phyloP scores from a whole-genome alignment of 495 filamentous ascomycete species.

The Thermothielavioides terrestris region DNA sequence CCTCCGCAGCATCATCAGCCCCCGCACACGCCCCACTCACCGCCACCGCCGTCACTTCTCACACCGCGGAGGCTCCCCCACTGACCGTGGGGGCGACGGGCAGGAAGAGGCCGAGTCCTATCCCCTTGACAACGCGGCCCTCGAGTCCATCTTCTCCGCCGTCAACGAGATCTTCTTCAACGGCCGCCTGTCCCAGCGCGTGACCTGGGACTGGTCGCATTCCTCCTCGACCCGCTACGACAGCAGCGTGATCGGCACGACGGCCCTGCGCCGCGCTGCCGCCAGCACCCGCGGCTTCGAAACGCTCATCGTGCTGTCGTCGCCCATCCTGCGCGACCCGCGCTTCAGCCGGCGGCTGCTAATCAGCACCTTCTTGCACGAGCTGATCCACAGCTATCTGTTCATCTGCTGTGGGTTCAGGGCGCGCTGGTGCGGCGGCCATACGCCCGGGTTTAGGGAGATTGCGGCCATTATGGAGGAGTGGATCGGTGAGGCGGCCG shows the following conservation, averaged over 20 bases:
- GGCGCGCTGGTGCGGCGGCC: conserved; percentile 40
- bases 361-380: conserved; percentile 50
- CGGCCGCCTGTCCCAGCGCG: conserved; percentile 39
- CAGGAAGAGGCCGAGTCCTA: conserved; percentile 18
- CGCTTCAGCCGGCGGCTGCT: conserved; percentile 44
- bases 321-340: conserved; percentile 37
- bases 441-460: conserved; percentile 42
- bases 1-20: conserved; percentile 40
- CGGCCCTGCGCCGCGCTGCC: conserved; percentile 37
- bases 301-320: conserved; percentile 47
- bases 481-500: conserved; percentile 41
- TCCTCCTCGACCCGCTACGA: conserved; percentile 26
- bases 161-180: conserved; percentile 48
- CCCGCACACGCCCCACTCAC: conserved; percentile 22
- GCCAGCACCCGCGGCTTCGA: conserved; percentile 37
- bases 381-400: conserved; percentile 50
- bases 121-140: conserved; percentile 41
- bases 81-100: background rate
- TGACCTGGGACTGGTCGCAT: conserved; percentile 46
- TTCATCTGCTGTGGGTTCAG: conserved; percentile 47
- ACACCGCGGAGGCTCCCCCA: too few species aligned
- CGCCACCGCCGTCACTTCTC: background rate
- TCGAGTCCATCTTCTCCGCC: conserved; percentile 43
- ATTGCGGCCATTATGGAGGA: conserved; percentile 45
- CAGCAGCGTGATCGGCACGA: conserved; percentile 44